Evolutionary conservation across 2,329 filamentous ascomycete genomes (phyloP).

Genomic region (Aspergillus cejpii): DNA sequence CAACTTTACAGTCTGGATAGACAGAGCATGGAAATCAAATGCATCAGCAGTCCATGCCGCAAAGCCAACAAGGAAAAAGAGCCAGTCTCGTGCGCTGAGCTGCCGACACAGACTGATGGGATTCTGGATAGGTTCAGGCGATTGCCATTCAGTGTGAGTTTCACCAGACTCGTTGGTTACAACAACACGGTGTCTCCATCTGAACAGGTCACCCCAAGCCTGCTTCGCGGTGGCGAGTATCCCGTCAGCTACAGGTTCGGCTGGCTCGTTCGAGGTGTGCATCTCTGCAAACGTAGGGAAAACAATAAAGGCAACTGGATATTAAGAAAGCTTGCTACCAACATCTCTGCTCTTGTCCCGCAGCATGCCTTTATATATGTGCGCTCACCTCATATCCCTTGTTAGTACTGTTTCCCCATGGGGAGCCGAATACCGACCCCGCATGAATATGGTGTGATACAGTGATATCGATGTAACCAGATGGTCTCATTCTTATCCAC

Average conservation of each 20-base stretch:
- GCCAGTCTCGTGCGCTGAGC: conserved; percentile 61
- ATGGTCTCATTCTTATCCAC: conserved; percentile 1
- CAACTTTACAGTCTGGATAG: conserved; percentile 69
- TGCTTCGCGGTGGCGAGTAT: conserved; percentile 59
- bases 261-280: conserved; percentile 41
- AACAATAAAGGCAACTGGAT: not conserved
- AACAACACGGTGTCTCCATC: conserved; percentile 67
- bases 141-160: conserved; percentile 60
- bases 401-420: not conserved
- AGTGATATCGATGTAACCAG: not conserved
- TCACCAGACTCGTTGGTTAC: conserved; percentile 52
- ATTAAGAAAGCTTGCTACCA: not conserved
- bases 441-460: not conserved
- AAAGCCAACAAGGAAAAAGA: conserved; percentile 70
- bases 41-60: conserved; percentile 73
- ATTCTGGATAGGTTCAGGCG: conserved; percentile 59
- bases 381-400: not conserved
- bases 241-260: conserved; percentile 62
- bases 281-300: conserved; percentile 1
- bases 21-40: conserved; percentile 76
- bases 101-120: conserved; percentile 62
- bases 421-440: not conserved
- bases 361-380: not conserved
- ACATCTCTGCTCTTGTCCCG: not conserved
- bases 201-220: conserved; percentile 58